These are phyloP conservation scores for Aureobasidium subglaciale DNA, from an alignment of 2,329 filamentous ascomycete species.

Conservation along the genomic window DNA sequence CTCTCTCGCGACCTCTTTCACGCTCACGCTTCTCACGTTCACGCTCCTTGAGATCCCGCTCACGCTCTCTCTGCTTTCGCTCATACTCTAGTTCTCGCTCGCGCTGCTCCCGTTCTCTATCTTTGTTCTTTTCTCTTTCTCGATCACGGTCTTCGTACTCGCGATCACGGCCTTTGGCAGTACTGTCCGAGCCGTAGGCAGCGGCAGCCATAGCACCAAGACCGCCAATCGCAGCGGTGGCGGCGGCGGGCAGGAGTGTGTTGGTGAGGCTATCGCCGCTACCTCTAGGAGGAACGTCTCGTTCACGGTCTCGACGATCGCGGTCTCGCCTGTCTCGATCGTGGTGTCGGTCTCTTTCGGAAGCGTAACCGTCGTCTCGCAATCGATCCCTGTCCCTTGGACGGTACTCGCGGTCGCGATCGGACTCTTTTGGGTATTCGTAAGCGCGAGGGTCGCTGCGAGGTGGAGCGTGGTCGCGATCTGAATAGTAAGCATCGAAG, in stretches of 20 bases:
- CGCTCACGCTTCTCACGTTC: slow-evolving; percentile 19
- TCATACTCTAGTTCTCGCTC: slow-evolving; percentile 13
- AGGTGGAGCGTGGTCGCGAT: slow-evolving; percentile 14
- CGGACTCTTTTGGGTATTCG: slow-evolving; percentile 20
- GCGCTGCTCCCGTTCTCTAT: slow-evolving; percentile 14
- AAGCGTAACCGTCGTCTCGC: slow-evolving; percentile 12
- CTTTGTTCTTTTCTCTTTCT: slow-evolving; percentile 16
- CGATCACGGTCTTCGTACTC: slow-evolving; percentile 20
- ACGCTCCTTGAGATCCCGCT: slow-evolving; percentile 7
- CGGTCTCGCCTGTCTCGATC: slow-evolving; percentile 23
- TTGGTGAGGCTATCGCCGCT: slow-evolving; percentile 16
- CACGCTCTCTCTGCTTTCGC: slow-evolving; percentile 8
- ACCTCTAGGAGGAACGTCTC: slow-evolving; percentile 20
- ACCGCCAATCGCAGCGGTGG: slow-evolving; percentile 16
- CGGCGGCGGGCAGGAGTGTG: slow-evolving; percentile 18
- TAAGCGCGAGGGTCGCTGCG: slow-evolving; percentile 20
- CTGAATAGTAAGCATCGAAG: slow-evolving; percentile 32
- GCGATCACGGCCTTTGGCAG: slow-evolving; percentile 16
- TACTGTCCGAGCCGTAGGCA: slow-evolving; percentile 15
- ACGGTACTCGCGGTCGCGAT: slow-evolving; percentile 9
- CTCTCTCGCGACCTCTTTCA: slow-evolving; percentile 22
- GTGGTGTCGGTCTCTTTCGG: slow-evolving; percentile 17
- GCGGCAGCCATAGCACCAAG: slow-evolving; percentile 18
- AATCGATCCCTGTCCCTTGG: slow-evolving; percentile 17
- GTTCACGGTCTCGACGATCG: slow-evolving; percentile 27